Base-by-base conservation (phyloP, 148 eudicot species). In the Cornus suecica region DNA sequence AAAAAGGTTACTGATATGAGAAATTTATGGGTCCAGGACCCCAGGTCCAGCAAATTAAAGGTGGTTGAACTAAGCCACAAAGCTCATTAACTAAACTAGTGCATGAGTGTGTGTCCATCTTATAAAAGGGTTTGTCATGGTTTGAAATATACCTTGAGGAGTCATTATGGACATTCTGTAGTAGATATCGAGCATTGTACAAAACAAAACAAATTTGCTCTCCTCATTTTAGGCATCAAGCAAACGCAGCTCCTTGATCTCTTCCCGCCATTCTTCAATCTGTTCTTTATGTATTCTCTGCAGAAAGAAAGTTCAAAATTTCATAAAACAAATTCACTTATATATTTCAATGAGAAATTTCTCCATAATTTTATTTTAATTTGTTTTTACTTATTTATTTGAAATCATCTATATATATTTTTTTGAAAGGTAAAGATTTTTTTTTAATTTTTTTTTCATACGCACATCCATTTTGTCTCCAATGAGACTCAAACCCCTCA, bases 261-360 rank as follows among this genome's bases (percentile, higher is more conserved):
- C 98, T 65, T 90, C 89, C 83, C 88, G 88, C 98, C 94, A 94
- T 80, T 94, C 91, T 72, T 88, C 93, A 60, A 91, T 86, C 83
- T 91, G 98, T 78, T 91, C 94, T 91, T 86, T 90, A 84, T 94
- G 97, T 45, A 88, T 85, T 85, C n/a, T n/a, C 97, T 94, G 88
- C 77, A 70, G 64, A 73, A 69, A 76, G 15, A 68, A 66, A 65
- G 41, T 30, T 76, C 28, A 54, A 70, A 72, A 73, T 2, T 18
- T 48, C 28, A 69, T 42, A 24, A 77, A 37, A 58, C 60, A 51
- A 72, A 31, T 61, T 29, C 72, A 2, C n/a, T n/a, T n/a, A n/a
- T n/a, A n/a, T n/a, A n/a, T n/a, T n/a, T n/a, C n/a, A n/a, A n/a
- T n/a, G n/a, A n/a, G n/a, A n/a, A n/a, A n/a, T n/a, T n/a, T n/a